Percentiles rank a stretch among this genome's conserved stretches.
Conservation (phyloP, 106 monocot species). For the Vanilla planifolia region DNA sequence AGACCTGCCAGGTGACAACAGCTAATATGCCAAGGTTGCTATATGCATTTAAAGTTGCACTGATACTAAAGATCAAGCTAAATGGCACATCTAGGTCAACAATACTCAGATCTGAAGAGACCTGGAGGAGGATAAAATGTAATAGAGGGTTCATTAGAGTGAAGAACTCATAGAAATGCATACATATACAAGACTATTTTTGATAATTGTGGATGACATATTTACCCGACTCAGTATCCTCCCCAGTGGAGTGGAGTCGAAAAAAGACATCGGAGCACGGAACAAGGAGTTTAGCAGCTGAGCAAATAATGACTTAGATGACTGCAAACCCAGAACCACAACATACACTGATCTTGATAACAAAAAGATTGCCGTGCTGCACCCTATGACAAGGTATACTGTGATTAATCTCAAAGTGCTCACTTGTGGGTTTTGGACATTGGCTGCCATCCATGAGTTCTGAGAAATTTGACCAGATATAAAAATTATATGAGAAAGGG, state of each 20-base stretch:
- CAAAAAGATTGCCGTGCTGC: conserved; percentile 43
- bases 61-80: conserved; percentile 46
- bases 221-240: conserved; percentile 95
- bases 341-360: conserved; percentile 51
- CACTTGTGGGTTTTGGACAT: conserved; percentile 71
- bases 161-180: neutral
- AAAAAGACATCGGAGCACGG: conserved; percentile 93
- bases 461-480: conserved; percentile 79
- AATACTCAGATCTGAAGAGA: conserved; percentile 88
- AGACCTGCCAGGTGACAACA: conserved; percentile 81
- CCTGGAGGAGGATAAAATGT: conserved; percentile 28
- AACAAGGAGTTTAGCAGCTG: conserved; percentile 75
- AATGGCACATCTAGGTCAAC: conserved; percentile 94
- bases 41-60: conserved; percentile 59
- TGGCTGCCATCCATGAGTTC: conserved; percentile 98
- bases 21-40: conserved; percentile 81
- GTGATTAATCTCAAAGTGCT: conserved; percentile 62
- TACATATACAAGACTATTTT: neutral
- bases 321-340: conserved; percentile 63
- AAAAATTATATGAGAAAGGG: conserved; percentile 54
- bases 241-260: conserved; percentile 90
- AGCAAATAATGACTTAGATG: conserved; percentile 85
- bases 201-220: neutral
- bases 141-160: neutral
- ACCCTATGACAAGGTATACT: conserved; percentile 71